Evolutionary conservation across 1,284 basidiomycete species (phyloP).

Genomic region (Apiotrichum mycotoxinovorans): DNA sequence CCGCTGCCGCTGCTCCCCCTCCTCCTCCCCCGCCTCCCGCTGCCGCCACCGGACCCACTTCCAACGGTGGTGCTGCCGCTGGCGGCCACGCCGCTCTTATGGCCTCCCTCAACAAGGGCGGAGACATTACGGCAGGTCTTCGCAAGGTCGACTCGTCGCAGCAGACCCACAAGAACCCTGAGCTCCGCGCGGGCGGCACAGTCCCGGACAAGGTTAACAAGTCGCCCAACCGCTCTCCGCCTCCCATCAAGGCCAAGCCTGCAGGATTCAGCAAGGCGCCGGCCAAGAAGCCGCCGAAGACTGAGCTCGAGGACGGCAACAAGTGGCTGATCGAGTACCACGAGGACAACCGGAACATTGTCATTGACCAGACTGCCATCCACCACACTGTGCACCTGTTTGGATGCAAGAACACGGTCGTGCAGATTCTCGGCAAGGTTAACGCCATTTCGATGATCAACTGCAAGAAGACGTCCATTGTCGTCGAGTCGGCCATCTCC

Average conservation of each 20-base stretch:
- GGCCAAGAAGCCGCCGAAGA: constrained; percentile 89
- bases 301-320: constrained; percentile 76
- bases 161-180: constrained; percentile 99
- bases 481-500: constrained; percentile 89
- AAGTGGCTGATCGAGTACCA: constrained; percentile 95
- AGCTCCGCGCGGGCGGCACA: constrained; percentile 63
- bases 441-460: constrained; percentile 92
- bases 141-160: constrained; percentile 93
- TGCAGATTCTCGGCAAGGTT: constrained; percentile 88
- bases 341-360: constrained; percentile 73
- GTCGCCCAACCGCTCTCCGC: constrained; percentile 20
- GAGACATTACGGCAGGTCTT: constrained; percentile 81
- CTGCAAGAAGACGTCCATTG: constrained; percentile 81
- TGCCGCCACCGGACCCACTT: constrained; percentile 50
- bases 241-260: constrained; percentile 63
- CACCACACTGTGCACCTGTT: constrained; percentile 87
- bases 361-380: constrained; percentile 74
- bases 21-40: constrained; percentile 56
- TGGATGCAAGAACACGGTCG: constrained; percentile 83
- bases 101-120: constrained; percentile 84
- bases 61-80: constrained; percentile 36
- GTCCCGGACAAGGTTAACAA: constrained; percentile 57
- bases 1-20: neutral
- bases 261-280: constrained; percentile 57
- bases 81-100: constrained; percentile 82